phyloP scores from a whole-genome alignment of 2,329 filamentous ascomycete genomes.

The Diaporthe sp. region DNA sequence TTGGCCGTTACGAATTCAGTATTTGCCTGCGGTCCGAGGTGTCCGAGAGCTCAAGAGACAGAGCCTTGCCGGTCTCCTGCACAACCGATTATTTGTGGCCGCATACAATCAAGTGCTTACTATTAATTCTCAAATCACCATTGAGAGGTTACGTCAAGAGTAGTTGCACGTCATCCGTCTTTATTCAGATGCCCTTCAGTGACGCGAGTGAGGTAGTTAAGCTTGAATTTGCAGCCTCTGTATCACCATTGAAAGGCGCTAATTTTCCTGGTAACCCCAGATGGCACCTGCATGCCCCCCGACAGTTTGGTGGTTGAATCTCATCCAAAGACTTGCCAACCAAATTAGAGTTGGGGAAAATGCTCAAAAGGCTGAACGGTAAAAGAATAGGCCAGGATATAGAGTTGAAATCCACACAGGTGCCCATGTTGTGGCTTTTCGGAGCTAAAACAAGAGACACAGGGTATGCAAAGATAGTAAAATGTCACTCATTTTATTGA shows the following conservation, averaged over 20 bases:
- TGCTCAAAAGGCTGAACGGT: background rate
- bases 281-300: too few relatives aligned
- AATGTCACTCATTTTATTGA: background rate
- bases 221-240: background rate
- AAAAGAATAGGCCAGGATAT: background rate
- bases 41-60: background rate
- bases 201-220: background rate
- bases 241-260: background rate
- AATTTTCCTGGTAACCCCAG: background rate
- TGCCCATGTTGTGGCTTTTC: background rate
- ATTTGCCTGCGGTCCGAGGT: background rate
- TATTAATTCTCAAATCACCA: too few relatives aligned
- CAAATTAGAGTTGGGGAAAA: background rate
- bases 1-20: background rate
- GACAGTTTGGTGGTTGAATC: background rate
- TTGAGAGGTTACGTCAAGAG: background rate
- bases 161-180: background rate
- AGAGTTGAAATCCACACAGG: background rate
- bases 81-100: background rate
- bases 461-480: background rate
- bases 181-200: background rate
- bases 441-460: background rate
- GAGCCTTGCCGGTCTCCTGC: background rate
- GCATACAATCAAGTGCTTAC: background rate
- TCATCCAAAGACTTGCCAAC: background rate